Base-by-base conservation (phyloP, 306 rosid species). In the Alnus rubra region DNA sequence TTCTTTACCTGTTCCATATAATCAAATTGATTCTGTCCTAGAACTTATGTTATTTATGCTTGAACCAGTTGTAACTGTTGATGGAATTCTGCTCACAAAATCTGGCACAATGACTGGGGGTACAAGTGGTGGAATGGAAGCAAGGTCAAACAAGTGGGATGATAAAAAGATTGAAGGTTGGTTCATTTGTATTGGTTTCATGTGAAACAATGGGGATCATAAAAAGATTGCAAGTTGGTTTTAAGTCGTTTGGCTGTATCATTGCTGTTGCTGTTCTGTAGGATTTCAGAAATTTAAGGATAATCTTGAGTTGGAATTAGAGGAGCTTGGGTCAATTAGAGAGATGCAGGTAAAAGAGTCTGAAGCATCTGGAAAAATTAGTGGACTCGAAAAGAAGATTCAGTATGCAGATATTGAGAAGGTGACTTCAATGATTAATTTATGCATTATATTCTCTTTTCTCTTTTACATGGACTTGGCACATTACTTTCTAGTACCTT, bases 21-120 rank as follows among this genome's bases (percentile, higher is more conserved):
- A 39, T 68, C 69, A 78, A 69, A 31, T 42, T 74, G 37, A 55
- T 68, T 37, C 14, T 68, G 33, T n/a, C 7, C 39, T 39, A 68
- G 9, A 68, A 42, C 65, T 23, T n/a, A 75, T 74, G 39, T 80
- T 44, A 8, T 52, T 1, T 86, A 76, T 53, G 52, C 78, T 79
- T 90, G 82, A 82, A 74, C 74, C 83, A 96, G 99, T 96, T 85
- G 99, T 96, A 76, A 96, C 99, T 73, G 92, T 93, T 77, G 99
- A 96, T 71, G 99, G 99, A 75, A 93, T 88, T 84, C 84, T 96
- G 80, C 94, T 96, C 62, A 88, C 99, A 2, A 96, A 96, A 82
- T 93, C 99, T 4, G 99, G 99, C 83, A 93, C 99, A 63, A 96
- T 96, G 99, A 96, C 99, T 83, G 99, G 99, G 67, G 99, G 99